These are phyloP conservation scores for Juncus effusus DNA, from an alignment of 176 grass and related monocot genomes.

Conservation along the genomic window DNA sequence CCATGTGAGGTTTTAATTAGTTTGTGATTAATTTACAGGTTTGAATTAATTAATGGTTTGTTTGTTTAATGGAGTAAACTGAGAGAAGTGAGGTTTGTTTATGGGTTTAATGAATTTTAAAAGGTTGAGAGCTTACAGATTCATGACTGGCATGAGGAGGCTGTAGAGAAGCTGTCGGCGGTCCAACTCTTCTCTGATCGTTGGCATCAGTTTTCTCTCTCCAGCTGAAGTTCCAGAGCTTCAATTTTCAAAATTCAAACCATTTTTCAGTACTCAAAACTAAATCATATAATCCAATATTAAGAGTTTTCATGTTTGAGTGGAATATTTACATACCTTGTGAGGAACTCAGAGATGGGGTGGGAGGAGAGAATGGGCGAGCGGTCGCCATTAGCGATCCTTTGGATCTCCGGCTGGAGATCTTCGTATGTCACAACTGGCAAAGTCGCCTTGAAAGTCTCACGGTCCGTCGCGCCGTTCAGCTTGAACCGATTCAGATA, in stretches of 20 bases:
- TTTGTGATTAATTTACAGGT: constrained; percentile 2
- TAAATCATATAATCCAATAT: not conserved
- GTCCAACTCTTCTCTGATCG: constrained; percentile 82
- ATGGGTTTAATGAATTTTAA: constrained; percentile 4
- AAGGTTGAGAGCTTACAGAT: constrained; percentile 50
- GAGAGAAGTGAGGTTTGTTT: not conserved
- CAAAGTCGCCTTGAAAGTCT: constrained; percentile 60
- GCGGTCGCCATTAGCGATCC: constrained; percentile 77
- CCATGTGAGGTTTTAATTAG: constrained; percentile 27
- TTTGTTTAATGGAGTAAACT: not conserved
- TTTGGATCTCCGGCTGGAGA: constrained; percentile 84
- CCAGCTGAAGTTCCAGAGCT: constrained; percentile 96
- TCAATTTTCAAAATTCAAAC: constrained; percentile 7
- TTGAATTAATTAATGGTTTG: not conserved
- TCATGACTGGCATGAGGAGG: constrained; percentile 93
- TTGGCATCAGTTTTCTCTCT: constrained; percentile 95
- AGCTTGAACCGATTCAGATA: constrained; percentile 63
- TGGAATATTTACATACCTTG: constrained; percentile 33
- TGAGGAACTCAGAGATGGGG: constrained; percentile 96
- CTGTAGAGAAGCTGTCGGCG: constrained; percentile 90
- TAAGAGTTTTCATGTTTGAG: not conserved
- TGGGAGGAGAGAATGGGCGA: constrained; percentile 75
- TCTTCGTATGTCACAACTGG: constrained; percentile 89
- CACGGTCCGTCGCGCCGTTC: constrained; percentile 51
- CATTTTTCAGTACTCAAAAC: constrained; percentile 3